Base-by-base conservation (phyloP, 129 eudicot species). In the Apium graveolens region DNA sequence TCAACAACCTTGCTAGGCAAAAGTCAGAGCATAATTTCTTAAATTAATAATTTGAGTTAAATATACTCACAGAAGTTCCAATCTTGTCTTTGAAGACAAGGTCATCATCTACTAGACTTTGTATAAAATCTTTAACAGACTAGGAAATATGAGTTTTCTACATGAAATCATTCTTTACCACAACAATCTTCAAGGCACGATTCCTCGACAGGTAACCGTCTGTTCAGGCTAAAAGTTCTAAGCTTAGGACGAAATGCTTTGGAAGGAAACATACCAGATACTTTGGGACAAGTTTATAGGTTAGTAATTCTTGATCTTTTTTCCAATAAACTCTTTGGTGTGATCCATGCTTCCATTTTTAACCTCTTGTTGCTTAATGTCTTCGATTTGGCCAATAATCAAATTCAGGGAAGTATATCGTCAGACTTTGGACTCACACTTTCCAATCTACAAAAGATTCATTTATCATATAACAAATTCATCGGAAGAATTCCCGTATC, bases 371-470 rank as follows among this genome's bases (percentile, higher is more conserved):
- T 9, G 11, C 2, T 42, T 7, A 42, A 42, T 0, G 45, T 42
- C 45, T 8, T 42, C 45, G 9, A 42, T 68, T 34, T 68, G 57
- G 32, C 48, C 35, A 34, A 48, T 74, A 73, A 73, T 83, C 86
- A 2, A 81, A 71, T 45, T 29, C 20, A 34, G 39, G 83, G 86
- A 11, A 24, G 45, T 27, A n/a, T 84, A 70, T 84, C 86, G 5
- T 69, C 26, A 31, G 43, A 39, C 7, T 2, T 84, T 20, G 48
- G 76, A 6, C 7, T 5, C 3, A 32, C 34, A 2, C 78, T 80
- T 44, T 27, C 18, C 0, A 70, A 49, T 27, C 74, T 80, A 24
- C 31, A 75, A 31, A 7, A 1, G 11, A 76, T 83, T 31, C 73
- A 34, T 3, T 34, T 68, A 31, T 68, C 73, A 68, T 13, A 29